Conservation (phyloP, 106 monocot species). For the Allium sativum region DNA sequence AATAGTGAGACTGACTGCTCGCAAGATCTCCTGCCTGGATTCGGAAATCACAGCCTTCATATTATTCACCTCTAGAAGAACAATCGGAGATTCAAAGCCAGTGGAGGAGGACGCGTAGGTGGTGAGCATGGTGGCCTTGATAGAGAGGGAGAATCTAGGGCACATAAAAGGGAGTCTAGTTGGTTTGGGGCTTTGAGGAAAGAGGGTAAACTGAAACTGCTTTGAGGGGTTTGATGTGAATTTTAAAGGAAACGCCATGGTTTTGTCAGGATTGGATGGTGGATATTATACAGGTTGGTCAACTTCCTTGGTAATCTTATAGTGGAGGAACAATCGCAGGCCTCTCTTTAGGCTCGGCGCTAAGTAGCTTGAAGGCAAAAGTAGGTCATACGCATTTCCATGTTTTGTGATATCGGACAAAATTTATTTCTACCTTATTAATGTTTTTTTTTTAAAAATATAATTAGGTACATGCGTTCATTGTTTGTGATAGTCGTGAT, state of each 20-base stretch:
- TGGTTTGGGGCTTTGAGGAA: neutral
- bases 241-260: no score
- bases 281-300: no score
- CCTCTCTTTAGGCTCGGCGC: constrained; percentile 63
- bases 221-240: constrained; percentile 4
- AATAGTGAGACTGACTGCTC: constrained; percentile 75
- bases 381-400: constrained; percentile 30
- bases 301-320: no score
- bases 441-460: no score
- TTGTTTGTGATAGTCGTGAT: constrained; percentile 87
- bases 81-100: constrained; percentile 11
- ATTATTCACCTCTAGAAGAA: constrained; percentile 61
- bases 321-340: constrained; percentile 98
- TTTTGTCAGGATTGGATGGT: no score
- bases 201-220: neutral
- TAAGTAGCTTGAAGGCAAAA: constrained; percentile 80
- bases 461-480: constrained; percentile 83
- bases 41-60: constrained; percentile 65
- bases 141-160: no score
- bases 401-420: no score
- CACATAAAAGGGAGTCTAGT: neutral
- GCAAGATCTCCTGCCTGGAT: constrained; percentile 55
- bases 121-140: constrained; percentile 2
- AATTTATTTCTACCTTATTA: no score
- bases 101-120: constrained; percentile 16